phyloP scores from a whole-genome alignment of 1,284 basidiomycete species.

The Porodaedalea pini region DNA sequence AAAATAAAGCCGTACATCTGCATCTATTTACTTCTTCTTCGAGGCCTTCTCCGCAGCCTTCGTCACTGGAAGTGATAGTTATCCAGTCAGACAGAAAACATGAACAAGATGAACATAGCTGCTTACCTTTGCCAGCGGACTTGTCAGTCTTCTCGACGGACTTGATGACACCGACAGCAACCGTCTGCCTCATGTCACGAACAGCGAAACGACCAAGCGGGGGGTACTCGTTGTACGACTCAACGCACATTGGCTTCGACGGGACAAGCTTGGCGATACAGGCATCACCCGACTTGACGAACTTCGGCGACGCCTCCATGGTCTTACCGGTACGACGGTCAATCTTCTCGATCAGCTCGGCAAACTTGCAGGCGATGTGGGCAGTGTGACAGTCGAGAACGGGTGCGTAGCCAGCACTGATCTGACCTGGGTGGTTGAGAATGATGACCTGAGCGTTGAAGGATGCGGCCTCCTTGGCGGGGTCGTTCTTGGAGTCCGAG shows the following conservation, averaged over 20 bases:
- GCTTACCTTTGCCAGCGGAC: slow-evolving; percentile 76
- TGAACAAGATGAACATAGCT: slow-evolving; percentile 6
- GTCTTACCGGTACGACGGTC: slow-evolving; percentile 97
- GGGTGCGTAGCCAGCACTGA: slow-evolving; percentile 95
- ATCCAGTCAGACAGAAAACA: slow-evolving; percentile 18
- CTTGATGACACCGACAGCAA: slow-evolving; percentile 97
- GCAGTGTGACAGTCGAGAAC: slow-evolving; percentile 99
- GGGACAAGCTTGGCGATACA: slow-evolving; percentile 98
- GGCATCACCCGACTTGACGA: slow-evolving; percentile 94
- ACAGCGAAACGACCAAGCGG: slow-evolving; percentile 99
- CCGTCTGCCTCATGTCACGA: slow-evolving; percentile 98
- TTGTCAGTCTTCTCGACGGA: slow-evolving; percentile 92
- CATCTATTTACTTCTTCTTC: slow-evolving; percentile 87
- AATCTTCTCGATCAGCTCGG: slow-evolving; percentile 98
- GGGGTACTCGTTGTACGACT: slow-evolving; percentile 97
- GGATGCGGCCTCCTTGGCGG: slow-evolving; percentile 97
- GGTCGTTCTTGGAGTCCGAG: slow-evolving; percentile 99
- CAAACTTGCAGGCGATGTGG: slow-evolving; percentile 99
- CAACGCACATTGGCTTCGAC: slow-evolving; percentile 97
- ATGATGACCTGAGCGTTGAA: slow-evolving; percentile 99
- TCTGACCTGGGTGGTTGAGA: slow-evolving; percentile 99
- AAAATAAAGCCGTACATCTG: slow-evolving; percentile 40
- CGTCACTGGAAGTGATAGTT: slow-evolving; percentile 55
- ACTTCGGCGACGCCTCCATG: slow-evolving; percentile 88
- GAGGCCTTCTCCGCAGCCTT: slow-evolving; percentile 94